Percentiles rank a stretch among this genome's conserved stretches.
phyloP scores from a whole-genome alignment of 2,329 filamentous ascomycete species.

The Nothomitra cinnamomea region DNA sequence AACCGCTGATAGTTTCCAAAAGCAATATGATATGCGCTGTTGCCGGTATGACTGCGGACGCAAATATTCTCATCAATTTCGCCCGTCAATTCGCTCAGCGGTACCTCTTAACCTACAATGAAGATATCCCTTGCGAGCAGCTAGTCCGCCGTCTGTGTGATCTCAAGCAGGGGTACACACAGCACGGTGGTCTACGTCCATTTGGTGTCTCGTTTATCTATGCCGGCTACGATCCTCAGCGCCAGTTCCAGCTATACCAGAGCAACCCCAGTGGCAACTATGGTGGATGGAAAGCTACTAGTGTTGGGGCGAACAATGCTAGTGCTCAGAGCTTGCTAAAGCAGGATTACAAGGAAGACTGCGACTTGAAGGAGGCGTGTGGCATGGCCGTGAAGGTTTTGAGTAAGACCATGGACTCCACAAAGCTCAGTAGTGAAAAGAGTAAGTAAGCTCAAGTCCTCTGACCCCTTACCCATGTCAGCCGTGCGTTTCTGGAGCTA shows the following conservation, averaged over 20 bases:
- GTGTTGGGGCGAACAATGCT: slow-evolving; percentile 93
- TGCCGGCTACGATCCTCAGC: slow-evolving; percentile 87
- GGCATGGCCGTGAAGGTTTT: slow-evolving; percentile 95
- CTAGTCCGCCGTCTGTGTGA: slow-evolving; percentile 93
- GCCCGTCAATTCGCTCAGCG: slow-evolving; percentile 91
- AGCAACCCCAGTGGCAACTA: slow-evolving; percentile 99
- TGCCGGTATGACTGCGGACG: slow-evolving; percentile 96
- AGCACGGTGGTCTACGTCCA: slow-evolving; percentile 92
- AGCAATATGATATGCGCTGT: slow-evolving; percentile 99
- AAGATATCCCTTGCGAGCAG: slow-evolving; percentile 98
- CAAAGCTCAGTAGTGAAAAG: slow-evolving; percentile 97
- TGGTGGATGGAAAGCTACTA: slow-evolving; percentile 97
- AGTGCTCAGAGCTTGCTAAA: slow-evolving; percentile 93
- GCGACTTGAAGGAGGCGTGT: slow-evolving; percentile 87
- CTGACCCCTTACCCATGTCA: neutral
- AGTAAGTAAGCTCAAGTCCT: slow-evolving; percentile 41
- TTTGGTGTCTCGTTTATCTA: slow-evolving; percentile 99
- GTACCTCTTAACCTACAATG: slow-evolving; percentile 98
- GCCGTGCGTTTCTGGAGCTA: slow-evolving; percentile 7
- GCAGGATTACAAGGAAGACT: slow-evolving; percentile 99
- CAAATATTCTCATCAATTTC: slow-evolving; percentile 99
- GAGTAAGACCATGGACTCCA: slow-evolving; percentile 99
- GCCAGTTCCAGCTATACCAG: slow-evolving; percentile 97
- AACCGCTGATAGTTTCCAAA: slow-evolving; percentile 4
- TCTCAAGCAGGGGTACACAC: slow-evolving; percentile 97